phyloP scores from a whole-genome alignment of 163 green algal genomes.

The Picocystis sp. region DNA sequence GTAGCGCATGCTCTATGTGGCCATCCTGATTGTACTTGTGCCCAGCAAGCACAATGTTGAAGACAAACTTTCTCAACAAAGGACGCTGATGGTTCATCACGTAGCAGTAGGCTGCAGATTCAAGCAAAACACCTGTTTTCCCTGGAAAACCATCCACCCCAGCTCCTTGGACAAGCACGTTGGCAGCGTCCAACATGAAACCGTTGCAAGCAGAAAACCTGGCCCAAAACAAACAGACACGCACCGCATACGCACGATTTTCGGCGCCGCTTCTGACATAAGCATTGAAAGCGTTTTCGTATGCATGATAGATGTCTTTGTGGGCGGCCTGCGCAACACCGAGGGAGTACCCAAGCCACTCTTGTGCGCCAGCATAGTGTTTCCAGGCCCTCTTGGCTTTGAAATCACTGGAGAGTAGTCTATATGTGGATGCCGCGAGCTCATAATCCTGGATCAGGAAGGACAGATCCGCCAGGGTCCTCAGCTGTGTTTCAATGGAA shows the following conservation, averaged over 20 bases:
- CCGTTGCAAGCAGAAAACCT: too few species aligned
- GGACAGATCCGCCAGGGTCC: slow-evolving; percentile 61
- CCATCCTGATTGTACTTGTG: slow-evolving; percentile 61
- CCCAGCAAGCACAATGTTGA: slow-evolving; percentile 79
- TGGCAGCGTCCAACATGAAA: too few species aligned
- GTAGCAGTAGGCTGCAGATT: slow-evolving; percentile 65
- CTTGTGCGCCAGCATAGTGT: slow-evolving; percentile 39
- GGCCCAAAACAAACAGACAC: too few species aligned
- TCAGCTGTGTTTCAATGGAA: slow-evolving; percentile 60
- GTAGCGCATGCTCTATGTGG: slow-evolving; percentile 45
- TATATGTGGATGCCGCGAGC: slow-evolving; percentile 38
- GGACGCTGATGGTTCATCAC: slow-evolving; percentile 34
- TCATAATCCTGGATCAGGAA: slow-evolving; percentile 64
- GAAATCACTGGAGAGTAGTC: slow-evolving; percentile 51
- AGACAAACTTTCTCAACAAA: slow-evolving; percentile 70
- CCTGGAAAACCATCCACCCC: too few species aligned
- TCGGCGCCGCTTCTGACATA: too few species aligned
- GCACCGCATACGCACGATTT: too few species aligned
- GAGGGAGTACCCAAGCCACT: slow-evolving; percentile 2
- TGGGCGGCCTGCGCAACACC: too few species aligned
- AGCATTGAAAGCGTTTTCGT: too few species aligned
- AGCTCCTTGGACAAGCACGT: too few species aligned
- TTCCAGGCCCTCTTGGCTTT: slow-evolving; percentile 41
- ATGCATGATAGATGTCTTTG: too few species aligned
- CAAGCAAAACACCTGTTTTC: slow-evolving; percentile 47